These are phyloP conservation scores for Xylaria acuta DNA, from an alignment of 495 filamentous ascomycete genomes.

Conservation along the genomic window DNA sequence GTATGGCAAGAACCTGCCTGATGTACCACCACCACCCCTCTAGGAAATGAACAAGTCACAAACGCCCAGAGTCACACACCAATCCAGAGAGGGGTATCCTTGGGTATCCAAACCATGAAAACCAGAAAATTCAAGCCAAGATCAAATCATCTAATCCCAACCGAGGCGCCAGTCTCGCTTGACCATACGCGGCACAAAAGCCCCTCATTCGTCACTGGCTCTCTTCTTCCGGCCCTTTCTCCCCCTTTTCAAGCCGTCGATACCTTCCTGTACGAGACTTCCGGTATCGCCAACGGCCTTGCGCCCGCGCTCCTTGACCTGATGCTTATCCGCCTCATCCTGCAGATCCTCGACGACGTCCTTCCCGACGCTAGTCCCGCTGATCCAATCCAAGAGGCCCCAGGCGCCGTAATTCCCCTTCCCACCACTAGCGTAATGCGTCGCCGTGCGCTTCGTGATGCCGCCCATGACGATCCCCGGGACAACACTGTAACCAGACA, in stretches of 20 bases:
- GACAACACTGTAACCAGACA: slow-evolving; percentile 77
- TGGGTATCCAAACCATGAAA: neutral
- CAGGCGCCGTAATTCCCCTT: slow-evolving; percentile 79
- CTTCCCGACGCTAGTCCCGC: slow-evolving; percentile 69
- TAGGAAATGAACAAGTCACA: neutral
- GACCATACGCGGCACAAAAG: too few relatives aligned
- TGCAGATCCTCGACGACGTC: slow-evolving; percentile 61
- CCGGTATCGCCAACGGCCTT: slow-evolving; percentile 45
- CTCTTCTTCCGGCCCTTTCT: slow-evolving; percentile 42
- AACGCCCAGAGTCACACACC: neutral
- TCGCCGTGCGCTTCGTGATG: slow-evolving; percentile 72
- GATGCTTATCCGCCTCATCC: slow-evolving; percentile 65
- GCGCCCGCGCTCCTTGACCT: slow-evolving; percentile 56
- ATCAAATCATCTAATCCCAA: neutral
- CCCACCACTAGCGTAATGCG: slow-evolving; percentile 65
- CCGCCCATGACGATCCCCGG: slow-evolving; percentile 79
- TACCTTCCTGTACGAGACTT: slow-evolving; percentile 43
- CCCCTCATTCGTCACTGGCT: slow-evolving; percentile 47
- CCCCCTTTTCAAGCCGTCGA: slow-evolving; percentile 44
- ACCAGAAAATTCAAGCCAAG: neutral
- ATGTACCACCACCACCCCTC: too few relatives aligned
- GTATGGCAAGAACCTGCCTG: neutral
- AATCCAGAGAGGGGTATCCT: slow-evolving; percentile 12
- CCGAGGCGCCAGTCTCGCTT: neutral
- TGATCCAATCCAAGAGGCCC: slow-evolving; percentile 78